Conservation (phyloP, 2,329 filamentous ascomycete genomes). For the Botrytis deweyae region DNA sequence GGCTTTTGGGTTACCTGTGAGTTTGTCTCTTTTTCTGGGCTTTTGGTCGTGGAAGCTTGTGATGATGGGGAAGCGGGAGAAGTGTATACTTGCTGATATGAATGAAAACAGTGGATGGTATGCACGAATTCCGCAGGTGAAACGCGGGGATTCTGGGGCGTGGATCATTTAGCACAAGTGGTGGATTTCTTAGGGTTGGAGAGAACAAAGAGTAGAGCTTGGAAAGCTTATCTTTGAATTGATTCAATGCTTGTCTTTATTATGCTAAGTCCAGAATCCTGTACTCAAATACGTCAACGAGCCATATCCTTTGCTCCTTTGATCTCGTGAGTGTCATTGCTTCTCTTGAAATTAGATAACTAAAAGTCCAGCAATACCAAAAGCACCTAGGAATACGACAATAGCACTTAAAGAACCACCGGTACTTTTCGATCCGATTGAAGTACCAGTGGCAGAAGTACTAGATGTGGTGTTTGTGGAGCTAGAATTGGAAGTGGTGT, state of each 20-base stretch:
- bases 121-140: neutral
- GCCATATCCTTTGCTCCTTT: neutral
- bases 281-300: neutral
- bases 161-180: neutral
- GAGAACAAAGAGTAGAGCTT: neutral
- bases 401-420: neutral
- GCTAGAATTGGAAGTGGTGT: neutral
- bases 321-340: neutral
- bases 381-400: neutral
- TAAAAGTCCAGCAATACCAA: neutral
- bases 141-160: neutral
- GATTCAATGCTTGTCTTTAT: neutral
- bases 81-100: neutral
- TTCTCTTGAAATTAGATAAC: neutral
- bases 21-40: neutral
- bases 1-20: conserved; percentile 4
- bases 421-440: neutral
- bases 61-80: neutral
- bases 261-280: neutral
- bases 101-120: neutral
- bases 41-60: neutral
- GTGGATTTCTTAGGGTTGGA: neutral
- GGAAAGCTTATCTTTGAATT: neutral
- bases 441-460: neutral
- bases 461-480: neutral